Conservation (phyloP, 257 asterid species). For the Prunella vulgaris region DNA sequence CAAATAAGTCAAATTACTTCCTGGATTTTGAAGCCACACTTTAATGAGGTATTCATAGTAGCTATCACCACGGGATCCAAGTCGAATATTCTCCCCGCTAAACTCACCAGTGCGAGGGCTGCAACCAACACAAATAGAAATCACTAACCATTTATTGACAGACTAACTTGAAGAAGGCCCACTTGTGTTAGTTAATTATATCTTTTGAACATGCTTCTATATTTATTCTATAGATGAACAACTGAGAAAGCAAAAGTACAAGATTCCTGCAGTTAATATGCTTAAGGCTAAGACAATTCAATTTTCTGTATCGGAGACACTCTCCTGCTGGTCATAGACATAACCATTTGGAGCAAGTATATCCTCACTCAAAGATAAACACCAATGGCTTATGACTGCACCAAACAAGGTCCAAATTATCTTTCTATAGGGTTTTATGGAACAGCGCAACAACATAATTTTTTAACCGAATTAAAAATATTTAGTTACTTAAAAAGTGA, state of each 20-base stretch:
- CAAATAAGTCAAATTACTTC: constrained; percentile 62
- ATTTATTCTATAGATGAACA: not conserved
- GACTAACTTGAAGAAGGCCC: constrained; percentile 7
- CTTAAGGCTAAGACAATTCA: not conserved
- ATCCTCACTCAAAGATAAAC: constrained; percentile 3
- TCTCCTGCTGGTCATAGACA: not conserved
- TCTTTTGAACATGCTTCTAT: not conserved
- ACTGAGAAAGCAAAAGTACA: not conserved
- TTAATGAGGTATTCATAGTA: constrained; percentile 91
- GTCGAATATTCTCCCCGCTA: constrained; percentile 87
- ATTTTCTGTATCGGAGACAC: not conserved
- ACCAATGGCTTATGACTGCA: constrained; percentile 10
- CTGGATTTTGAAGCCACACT: constrained; percentile 87
- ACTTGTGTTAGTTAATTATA: not conserved
- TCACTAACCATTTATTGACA: constrained; percentile 7
- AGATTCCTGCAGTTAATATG: not conserved
- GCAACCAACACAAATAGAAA: constrained; percentile 36
- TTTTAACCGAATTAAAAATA: not conserved
- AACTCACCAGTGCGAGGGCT: constrained; percentile 87
- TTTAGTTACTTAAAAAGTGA: not conserved
- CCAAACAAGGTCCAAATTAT: not conserved
- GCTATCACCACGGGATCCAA: constrained; percentile 98
- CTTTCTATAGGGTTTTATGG: not conserved
- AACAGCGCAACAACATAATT: not conserved
- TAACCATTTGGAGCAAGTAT: not conserved